Evolutionary conservation across 306 rosid genomes (phyloP).

Genomic region (Castanospermum australe): DNA sequence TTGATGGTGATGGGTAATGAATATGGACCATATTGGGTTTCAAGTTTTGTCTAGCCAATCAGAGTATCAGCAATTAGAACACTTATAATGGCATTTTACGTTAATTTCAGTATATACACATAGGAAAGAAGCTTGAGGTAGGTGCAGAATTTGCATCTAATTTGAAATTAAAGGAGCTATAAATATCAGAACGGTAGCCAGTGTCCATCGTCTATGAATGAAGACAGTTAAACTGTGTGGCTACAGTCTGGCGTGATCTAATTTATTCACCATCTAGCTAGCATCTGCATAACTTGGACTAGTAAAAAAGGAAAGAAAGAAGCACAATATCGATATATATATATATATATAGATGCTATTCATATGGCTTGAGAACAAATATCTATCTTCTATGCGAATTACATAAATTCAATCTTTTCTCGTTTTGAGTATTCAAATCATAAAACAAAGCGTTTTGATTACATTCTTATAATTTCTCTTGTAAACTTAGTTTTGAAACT

Average conservation of each 20-base stretch:
- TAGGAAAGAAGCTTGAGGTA: background rate
- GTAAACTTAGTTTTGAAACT: background rate
- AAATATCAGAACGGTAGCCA: background rate
- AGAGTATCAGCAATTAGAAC: background rate
- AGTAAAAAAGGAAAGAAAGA: background rate
- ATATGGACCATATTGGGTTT: background rate
- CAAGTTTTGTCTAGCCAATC: background rate
- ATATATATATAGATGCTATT: no score
- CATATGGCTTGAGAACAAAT: background rate
- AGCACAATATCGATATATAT: no score
- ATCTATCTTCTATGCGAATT: background rate
- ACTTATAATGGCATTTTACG: background rate
- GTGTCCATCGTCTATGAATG: background rate
- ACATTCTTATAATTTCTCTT: background rate
- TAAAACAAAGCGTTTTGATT: background rate
- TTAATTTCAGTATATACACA: background rate
- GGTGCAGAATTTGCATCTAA: background rate
- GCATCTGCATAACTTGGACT: background rate
- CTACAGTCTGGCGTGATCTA: background rate
- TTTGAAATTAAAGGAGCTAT: background rate
- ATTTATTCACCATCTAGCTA: background rate
- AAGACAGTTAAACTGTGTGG: background rate
- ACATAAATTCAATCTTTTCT: background rate
- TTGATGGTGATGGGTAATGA: constrained; percentile 19
- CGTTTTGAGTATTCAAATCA: background rate